Conservation (phyloP, 2,329 filamentous ascomycete species). For the Phyllosticta paracitricarpa region DNA sequence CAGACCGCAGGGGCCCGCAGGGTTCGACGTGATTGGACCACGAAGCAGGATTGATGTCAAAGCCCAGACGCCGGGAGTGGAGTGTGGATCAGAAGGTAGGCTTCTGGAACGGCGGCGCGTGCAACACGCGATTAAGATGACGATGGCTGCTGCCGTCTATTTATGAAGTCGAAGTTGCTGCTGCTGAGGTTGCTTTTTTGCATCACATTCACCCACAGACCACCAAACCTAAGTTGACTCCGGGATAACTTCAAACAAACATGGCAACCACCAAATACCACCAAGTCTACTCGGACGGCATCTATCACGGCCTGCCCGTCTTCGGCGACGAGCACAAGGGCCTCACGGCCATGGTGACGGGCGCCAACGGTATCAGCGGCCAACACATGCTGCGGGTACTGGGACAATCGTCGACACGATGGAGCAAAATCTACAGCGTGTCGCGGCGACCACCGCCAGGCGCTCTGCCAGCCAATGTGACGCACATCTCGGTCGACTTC, state of each 20-base stretch:
- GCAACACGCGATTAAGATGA: too few relatives aligned
- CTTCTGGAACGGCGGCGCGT: too few relatives aligned
- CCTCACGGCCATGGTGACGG: conserved; percentile 43
- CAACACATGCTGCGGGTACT: conserved; percentile 42
- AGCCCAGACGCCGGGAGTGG: too few relatives aligned
- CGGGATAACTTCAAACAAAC: not conserved
- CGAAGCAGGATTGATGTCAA: too few relatives aligned
- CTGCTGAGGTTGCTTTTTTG: too few relatives aligned
- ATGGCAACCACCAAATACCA: not conserved
- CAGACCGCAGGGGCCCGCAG: too few relatives aligned
- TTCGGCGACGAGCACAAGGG: conserved; percentile 23
- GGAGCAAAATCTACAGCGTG: conserved; percentile 43
- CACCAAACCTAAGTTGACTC: not conserved
- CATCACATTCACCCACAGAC: too few relatives aligned
- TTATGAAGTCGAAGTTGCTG: too few relatives aligned
- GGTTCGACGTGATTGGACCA: too few relatives aligned
- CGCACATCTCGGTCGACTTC: conserved; percentile 35
- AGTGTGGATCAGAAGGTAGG: too few relatives aligned
- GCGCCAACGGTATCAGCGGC: conserved; percentile 46
- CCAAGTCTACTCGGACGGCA: conserved; percentile 27
- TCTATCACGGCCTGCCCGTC: conserved; percentile 41
- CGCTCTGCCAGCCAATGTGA: conserved; percentile 26
- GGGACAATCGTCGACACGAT: conserved; percentile 36
- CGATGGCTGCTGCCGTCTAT: too few relatives aligned
- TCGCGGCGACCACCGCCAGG: conserved; percentile 38